Percentiles rank a stretch among this genome's conserved stretches.
Evolutionary conservation across 2,329 filamentous ascomycete species (phyloP).

Genomic region (Cladophialophora carrionii): DNA sequence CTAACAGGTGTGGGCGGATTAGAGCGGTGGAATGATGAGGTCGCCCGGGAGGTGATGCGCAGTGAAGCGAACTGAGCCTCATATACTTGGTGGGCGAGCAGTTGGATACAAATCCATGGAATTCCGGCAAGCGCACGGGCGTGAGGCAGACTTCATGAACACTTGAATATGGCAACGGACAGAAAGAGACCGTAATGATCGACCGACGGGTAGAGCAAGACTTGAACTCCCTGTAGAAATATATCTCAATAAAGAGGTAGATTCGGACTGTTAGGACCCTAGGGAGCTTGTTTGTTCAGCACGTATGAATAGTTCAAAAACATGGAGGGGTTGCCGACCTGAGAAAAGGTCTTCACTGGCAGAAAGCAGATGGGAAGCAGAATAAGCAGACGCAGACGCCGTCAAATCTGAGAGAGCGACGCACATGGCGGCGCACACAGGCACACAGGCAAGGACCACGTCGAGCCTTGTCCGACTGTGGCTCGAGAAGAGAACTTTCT

Average conservation of each 20-base stretch:
- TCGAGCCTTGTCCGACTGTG: not conserved
- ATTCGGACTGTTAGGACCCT: not conserved
- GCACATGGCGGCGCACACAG: not conserved
- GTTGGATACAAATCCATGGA: too few species aligned
- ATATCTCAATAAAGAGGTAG: not conserved
- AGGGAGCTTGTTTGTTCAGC: not conserved
- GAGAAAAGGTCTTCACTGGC: not conserved
- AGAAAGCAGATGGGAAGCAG: not conserved
- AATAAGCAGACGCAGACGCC: not conserved
- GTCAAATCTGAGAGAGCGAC: not conserved
- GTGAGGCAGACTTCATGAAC: too few species aligned
- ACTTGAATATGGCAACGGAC: too few species aligned
- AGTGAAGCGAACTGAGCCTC: not conserved
- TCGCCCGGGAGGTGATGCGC: not conserved
- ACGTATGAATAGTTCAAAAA: not conserved
- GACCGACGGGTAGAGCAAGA: not conserved
- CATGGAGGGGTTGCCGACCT: not conserved
- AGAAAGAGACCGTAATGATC: too few species aligned
- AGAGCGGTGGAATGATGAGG: not conserved
- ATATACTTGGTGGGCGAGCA: too few species aligned
- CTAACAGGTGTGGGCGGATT: not conserved
- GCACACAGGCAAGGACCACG: not conserved
- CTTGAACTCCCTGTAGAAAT: not conserved
- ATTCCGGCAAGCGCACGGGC: too few species aligned
- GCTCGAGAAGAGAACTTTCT: not conserved